Conservation (phyloP, 495 filamentous ascomycete species). For the Astrothelium subdiscretum region DNA sequence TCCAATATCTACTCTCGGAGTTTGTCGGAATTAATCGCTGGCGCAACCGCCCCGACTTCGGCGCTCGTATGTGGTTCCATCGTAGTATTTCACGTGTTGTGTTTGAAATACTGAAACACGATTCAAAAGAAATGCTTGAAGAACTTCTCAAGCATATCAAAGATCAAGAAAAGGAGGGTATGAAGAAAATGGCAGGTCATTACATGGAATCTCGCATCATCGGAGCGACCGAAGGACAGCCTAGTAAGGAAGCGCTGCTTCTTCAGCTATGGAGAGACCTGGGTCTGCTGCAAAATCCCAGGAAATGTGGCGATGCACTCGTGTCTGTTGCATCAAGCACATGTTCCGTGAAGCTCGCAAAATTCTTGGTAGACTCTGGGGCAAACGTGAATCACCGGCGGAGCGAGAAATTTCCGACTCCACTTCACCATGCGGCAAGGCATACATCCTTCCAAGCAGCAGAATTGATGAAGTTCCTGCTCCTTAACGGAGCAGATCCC, state of each 20-base stretch:
- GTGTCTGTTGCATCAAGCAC: not conserved
- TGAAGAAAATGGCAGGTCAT: not conserved
- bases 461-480: conserved; percentile 16
- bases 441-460: conserved; percentile 5
- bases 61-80: too few relatives aligned
- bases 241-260: not conserved
- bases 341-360: conserved; percentile 14
- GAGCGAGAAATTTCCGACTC: not conserved
- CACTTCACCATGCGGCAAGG: conserved; percentile 12
- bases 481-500: conserved; percentile 14
- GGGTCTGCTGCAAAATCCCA: not conserved
- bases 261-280: not conserved
- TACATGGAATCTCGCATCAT: not conserved
- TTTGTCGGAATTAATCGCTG: not conserved
- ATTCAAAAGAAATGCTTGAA: not conserved
- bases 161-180: not conserved
- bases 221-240: not conserved
- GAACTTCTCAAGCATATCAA: not conserved
- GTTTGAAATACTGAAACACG: not conserved
- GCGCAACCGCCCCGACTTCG: not conserved
- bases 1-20: not conserved
- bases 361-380: conserved; percentile 12
- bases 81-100: not conserved
- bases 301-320: not conserved
- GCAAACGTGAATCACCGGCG: conserved; percentile 9